Percentiles rank a stretch among this genome's conserved stretches.
These are phyloP conservation scores for Coemansia sp. DNA, from an alignment of 192 early-diverging fungal species.

Conservation along the genomic window DNA sequence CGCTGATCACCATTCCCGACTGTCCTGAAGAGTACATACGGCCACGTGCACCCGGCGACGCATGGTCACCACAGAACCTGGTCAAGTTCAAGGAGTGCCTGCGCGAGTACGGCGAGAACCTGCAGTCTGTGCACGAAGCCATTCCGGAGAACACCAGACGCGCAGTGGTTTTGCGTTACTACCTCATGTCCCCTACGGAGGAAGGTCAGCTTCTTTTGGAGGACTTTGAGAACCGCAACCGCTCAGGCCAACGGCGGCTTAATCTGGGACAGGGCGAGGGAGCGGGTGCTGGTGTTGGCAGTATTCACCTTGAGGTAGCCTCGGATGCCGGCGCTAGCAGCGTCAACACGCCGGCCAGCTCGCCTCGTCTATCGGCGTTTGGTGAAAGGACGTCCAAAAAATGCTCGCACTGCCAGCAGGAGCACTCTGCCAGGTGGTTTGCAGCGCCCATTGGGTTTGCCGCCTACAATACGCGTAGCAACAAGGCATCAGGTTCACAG, in stretches of 20 bases:
- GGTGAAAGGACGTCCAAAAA: not conserved
- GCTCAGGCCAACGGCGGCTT: conserved; percentile 27
- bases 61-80: conserved; percentile 56
- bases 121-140: conserved; percentile 56
- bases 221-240: conserved; percentile 58
- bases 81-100: conserved; percentile 61
- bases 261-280: conserved; percentile 40
- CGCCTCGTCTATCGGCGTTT: conserved; percentile 9
- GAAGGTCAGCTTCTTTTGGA: conserved; percentile 58
- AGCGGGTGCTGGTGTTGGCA: conserved; percentile 25
- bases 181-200: conserved; percentile 58
- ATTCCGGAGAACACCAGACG: conserved; percentile 44
- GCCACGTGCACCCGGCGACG: conserved; percentile 51
- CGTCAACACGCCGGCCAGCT: conserved; percentile 30
- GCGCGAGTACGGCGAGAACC: conserved; percentile 61
- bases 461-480: conserved; percentile 32
- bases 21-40: conserved; percentile 44
- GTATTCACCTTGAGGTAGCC: conserved; percentile 28
- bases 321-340: conserved; percentile 30
- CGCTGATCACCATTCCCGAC: conserved; percentile 52
- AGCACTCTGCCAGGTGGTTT: conserved; percentile 23
- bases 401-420: conserved; percentile 39
- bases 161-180: conserved; percentile 61
- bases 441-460: conserved; percentile 25
- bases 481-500: conserved; percentile 12